A percentile compares a stretch with the other conserved stretches of the same genome.
These are phyloP conservation scores for Linnemannia elongata DNA, from an alignment of 192 early-diverging fungal genomes.

Conservation along the genomic window DNA sequence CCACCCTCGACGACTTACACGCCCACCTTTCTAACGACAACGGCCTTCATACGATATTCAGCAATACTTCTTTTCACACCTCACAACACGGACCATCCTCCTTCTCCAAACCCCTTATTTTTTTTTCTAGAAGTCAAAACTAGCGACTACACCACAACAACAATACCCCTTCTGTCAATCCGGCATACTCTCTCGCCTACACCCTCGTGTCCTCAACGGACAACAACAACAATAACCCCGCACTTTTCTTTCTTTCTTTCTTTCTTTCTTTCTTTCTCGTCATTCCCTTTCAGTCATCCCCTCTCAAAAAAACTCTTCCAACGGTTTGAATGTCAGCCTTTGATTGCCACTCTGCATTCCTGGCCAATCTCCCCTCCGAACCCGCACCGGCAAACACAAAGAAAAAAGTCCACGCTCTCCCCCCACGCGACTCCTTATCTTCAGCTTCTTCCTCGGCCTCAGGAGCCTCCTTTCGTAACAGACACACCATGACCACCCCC, in stretches of 20 bases:
- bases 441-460: background rate
- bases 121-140: too few species aligned
- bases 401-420: constrained; percentile 24
- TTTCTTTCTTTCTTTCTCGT: background rate
- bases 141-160: background rate
- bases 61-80: background rate
- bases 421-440: background rate
- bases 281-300: background rate
- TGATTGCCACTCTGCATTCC: constrained; percentile 48
- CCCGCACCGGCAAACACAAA: constrained; percentile 33
- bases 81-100: background rate
- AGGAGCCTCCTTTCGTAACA: background rate
- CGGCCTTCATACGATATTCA: background rate
- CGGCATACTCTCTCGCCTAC: background rate
- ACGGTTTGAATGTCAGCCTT: constrained; percentile 47
- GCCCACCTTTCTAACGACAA: background rate
- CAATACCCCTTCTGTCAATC: background rate
- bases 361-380: constrained; percentile 47
- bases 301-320: background rate
- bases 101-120: background rate
- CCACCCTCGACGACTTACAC: background rate
- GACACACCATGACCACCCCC: constrained; percentile 27
- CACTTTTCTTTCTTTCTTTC: background rate
- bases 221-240: background rate
- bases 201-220: background rate